Evolutionary conservation across 1,284 basidiomycete genomes (phyloP).

Genomic region (Rugosomyces carneus): DNA sequence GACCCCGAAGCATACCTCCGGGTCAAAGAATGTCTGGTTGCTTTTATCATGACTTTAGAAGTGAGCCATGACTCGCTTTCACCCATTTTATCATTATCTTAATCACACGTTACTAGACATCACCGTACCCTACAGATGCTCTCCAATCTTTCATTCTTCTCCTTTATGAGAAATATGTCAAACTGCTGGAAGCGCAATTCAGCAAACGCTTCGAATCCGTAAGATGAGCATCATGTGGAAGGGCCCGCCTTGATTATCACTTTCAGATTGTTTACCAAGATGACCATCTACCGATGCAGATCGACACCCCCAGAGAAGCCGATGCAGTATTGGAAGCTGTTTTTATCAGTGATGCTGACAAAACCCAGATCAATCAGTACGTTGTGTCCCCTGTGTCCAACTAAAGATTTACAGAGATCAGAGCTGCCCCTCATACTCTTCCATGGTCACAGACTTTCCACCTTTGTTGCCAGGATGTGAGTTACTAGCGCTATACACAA

Average conservation of each 20-base stretch:
- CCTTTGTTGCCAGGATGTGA: slow-evolving; percentile 87
- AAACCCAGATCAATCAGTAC: slow-evolving; percentile 57
- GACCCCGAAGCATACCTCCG: slow-evolving; percentile 81
- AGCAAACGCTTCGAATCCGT: slow-evolving; percentile 79
- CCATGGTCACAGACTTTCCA: slow-evolving; percentile 97
- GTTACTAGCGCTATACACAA: slow-evolving; percentile 14
- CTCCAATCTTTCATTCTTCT: slow-evolving; percentile 83
- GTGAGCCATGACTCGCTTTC: slow-evolving; percentile 34
- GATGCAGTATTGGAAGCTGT: slow-evolving; percentile 78
- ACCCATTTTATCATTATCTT: slow-evolving; percentile 2
- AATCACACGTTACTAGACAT: slow-evolving; percentile 47
- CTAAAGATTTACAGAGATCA: slow-evolving; percentile 25
- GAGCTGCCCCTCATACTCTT: slow-evolving; percentile 71
- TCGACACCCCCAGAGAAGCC: slow-evolving; percentile 68
- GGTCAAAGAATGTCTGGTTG: slow-evolving; percentile 81
- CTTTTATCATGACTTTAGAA: slow-evolving; percentile 92
- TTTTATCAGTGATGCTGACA: slow-evolving; percentile 76
- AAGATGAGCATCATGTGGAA: slow-evolving; percentile 16
- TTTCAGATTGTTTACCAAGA: slow-evolving; percentile 80
- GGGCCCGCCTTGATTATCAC: not conserved
- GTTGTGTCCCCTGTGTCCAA: slow-evolving; percentile 16
- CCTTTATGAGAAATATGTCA: slow-evolving; percentile 88
- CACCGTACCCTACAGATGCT: slow-evolving; percentile 79
- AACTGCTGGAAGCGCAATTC: slow-evolving; percentile 81
- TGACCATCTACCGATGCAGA: slow-evolving; percentile 89